Evolutionary conservation across 2,329 filamentous ascomycete species (phyloP).

Genomic region (Curvularia eragrostidis): DNA sequence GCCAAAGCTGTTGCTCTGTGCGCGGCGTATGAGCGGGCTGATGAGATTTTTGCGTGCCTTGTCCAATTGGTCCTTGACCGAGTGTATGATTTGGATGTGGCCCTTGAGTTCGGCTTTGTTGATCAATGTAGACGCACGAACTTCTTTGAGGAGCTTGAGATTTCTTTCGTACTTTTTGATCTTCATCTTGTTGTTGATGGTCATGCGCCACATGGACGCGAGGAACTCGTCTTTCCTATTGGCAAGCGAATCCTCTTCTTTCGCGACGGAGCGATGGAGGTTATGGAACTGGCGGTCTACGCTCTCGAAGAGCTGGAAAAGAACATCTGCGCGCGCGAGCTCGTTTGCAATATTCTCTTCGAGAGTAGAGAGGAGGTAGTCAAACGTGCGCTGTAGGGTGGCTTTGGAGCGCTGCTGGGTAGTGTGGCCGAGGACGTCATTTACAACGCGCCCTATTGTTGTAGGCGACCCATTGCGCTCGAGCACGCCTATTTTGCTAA

Average conservation of each 20-base stretch:
- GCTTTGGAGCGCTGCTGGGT: slow-evolving; percentile 79
- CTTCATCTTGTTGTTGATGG: slow-evolving; percentile 77
- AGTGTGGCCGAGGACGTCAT: slow-evolving; percentile 78
- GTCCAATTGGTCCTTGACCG: slow-evolving; percentile 86
- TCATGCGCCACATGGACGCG: slow-evolving; percentile 81
- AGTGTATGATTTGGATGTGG: slow-evolving; percentile 83
- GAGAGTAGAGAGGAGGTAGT: slow-evolving; percentile 83
- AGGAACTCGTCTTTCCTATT: slow-evolving; percentile 81
- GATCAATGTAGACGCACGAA: slow-evolving; percentile 80
- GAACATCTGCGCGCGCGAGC: slow-evolving; percentile 76
- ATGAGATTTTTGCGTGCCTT: slow-evolving; percentile 83
- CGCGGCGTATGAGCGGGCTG: slow-evolving; percentile 77
- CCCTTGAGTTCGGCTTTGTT: slow-evolving; percentile 88
- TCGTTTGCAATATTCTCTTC: slow-evolving; percentile 90
- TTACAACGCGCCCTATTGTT: slow-evolving; percentile 70
- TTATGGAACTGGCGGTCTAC: slow-evolving; percentile 92
- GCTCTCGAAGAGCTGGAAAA: slow-evolving; percentile 89
- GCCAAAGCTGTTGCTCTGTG: slow-evolving; percentile 71
- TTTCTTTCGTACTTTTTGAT: slow-evolving; percentile 95
- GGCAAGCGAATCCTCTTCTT: slow-evolving; percentile 82
- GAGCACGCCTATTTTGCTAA: slow-evolving; percentile 64
- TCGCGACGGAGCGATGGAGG: slow-evolving; percentile 81
- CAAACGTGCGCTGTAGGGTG: slow-evolving; percentile 85
- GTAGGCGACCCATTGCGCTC: slow-evolving; percentile 63
- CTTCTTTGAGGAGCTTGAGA: slow-evolving; percentile 75